A percentile compares a stretch with the other conserved stretches of the same genome.
phyloP scores from a whole-genome alignment of 768 basidiomycete species.

The Lactarius quietus region DNA sequence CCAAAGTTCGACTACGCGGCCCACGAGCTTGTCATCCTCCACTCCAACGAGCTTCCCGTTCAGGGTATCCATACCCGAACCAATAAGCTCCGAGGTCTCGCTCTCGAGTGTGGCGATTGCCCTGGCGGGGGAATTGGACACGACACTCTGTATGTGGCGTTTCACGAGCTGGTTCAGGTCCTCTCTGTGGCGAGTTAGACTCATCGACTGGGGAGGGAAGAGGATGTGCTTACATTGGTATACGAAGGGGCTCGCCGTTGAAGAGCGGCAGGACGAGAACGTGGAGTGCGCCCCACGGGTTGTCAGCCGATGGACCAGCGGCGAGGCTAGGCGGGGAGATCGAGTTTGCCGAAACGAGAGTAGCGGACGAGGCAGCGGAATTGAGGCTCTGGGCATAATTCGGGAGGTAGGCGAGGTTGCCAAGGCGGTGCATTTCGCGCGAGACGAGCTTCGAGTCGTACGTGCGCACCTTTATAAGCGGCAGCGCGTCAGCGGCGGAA shows the following conservation, averaged over 20 bases:
- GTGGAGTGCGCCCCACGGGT: constrained; percentile 80
- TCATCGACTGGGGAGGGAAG: neutral
- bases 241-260: constrained; percentile 81
- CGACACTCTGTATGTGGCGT: constrained; percentile 69
- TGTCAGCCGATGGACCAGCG: constrained; percentile 46
- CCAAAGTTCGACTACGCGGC: constrained; percentile 84
- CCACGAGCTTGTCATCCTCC: constrained; percentile 75
- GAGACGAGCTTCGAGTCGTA: constrained; percentile 79
- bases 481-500: no score
- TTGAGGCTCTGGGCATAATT: constrained; percentile 51
- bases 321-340: constrained; percentile 23
- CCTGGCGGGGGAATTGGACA: constrained; percentile 69
- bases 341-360: constrained; percentile 33
- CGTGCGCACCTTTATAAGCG: constrained; percentile 61
- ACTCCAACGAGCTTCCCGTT: constrained; percentile 75
- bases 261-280: constrained; percentile 88
- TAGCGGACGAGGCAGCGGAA: constrained; percentile 46
- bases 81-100: constrained; percentile 80
- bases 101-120: constrained; percentile 70
- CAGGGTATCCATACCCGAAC: constrained; percentile 87
- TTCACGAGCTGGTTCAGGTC: constrained; percentile 82
- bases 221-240: constrained; percentile 62
- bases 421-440: constrained; percentile 82
- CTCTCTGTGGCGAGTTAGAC: constrained; percentile 49
- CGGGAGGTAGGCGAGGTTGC: constrained; percentile 53